These are phyloP conservation scores for Fusarium heterosporum DNA, from an alignment of 2,329 filamentous ascomycete species.

Conservation along the genomic window DNA sequence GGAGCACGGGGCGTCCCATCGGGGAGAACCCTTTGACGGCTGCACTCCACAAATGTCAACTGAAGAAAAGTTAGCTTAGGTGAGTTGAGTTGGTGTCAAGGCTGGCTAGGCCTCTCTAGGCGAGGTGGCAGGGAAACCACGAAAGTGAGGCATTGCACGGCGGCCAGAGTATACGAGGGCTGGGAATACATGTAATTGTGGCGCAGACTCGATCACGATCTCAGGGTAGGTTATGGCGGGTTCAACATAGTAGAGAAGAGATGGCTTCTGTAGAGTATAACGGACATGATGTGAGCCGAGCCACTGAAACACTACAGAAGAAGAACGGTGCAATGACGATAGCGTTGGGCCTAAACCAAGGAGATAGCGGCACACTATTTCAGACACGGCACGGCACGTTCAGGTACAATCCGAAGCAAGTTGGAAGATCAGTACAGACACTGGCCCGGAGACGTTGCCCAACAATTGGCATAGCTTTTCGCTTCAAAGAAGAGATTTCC, in stretches of 20 bases:
- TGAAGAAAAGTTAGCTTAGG: constrained; percentile 21
- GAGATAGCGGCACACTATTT: constrained; percentile 23
- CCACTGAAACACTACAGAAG: constrained; percentile 5
- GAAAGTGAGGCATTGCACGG: constrained; percentile 26
- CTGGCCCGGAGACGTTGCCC: background rate
- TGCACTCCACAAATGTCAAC: constrained; percentile 45
- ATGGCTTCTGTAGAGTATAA: constrained; percentile 16
- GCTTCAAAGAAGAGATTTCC: constrained; percentile 6
- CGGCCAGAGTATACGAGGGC: constrained; percentile 15
- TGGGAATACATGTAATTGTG: constrained; percentile 31
- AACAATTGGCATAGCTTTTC: background rate
- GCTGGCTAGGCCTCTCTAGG: constrained; percentile 21
- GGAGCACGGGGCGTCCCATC: constrained; percentile 46
- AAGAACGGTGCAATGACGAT: constrained; percentile 28
- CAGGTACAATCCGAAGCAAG: constrained; percentile 6
- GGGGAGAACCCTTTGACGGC: constrained; percentile 46
- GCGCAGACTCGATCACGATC: constrained; percentile 22
- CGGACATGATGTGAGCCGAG: constrained; percentile 30
- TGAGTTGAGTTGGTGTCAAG: constrained; percentile 15
- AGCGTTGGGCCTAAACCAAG: constrained; percentile 31
- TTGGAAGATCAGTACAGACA: background rate
- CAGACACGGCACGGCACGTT: constrained; percentile 31
- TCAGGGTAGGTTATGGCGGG: background rate
- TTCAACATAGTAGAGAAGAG: constrained; percentile 4
- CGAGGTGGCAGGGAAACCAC: constrained; percentile 29